Evolutionary conservation across 495 filamentous ascomycete species (phyloP).

Genomic region (Daldinia grandis): DNA sequence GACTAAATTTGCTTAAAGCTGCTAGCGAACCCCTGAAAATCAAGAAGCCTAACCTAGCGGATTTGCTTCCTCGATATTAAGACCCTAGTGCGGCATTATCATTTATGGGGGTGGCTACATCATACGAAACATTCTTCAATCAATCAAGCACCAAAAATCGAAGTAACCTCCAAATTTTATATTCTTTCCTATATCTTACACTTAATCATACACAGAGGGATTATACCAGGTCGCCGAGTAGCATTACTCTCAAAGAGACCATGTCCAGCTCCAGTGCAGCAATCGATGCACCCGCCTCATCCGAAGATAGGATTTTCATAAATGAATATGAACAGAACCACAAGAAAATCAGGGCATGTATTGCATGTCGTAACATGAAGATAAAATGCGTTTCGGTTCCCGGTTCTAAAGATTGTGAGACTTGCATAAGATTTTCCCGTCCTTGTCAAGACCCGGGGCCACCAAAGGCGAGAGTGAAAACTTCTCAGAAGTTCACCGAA

Average conservation of each 20-base stretch:
- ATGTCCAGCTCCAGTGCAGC: conserved; percentile 5
- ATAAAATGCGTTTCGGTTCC: conserved; percentile 37
- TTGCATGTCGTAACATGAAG: conserved; percentile 38
- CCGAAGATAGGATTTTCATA: conserved; percentile 16
- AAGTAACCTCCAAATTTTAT: background rate
- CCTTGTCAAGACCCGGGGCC: conserved; percentile 37
- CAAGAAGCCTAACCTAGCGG: background rate
- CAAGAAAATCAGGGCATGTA: conserved; percentile 30
- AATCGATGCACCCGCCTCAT: background rate
- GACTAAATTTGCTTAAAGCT: background rate
- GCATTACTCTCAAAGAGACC: background rate
- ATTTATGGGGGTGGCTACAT: conserved; percentile 1
- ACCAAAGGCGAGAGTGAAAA: conserved; percentile 33
- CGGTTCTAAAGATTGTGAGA: conserved; percentile 28
- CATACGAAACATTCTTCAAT: conserved; percentile 1
- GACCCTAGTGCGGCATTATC: conserved; percentile 1
- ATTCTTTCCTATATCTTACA: background rate
- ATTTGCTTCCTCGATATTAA: background rate
- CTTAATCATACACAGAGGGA: background rate
- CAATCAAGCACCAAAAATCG: background rate
- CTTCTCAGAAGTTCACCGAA: conserved; percentile 35
- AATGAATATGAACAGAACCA: conserved; percentile 11
- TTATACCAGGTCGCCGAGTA: background rate
- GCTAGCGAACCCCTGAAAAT: background rate
- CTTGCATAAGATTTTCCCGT: conserved; percentile 29